Evolutionary conservation across 1,139 yeast genomes (phyloP).

Genomic region (Yamadazyma triangularis): DNA sequence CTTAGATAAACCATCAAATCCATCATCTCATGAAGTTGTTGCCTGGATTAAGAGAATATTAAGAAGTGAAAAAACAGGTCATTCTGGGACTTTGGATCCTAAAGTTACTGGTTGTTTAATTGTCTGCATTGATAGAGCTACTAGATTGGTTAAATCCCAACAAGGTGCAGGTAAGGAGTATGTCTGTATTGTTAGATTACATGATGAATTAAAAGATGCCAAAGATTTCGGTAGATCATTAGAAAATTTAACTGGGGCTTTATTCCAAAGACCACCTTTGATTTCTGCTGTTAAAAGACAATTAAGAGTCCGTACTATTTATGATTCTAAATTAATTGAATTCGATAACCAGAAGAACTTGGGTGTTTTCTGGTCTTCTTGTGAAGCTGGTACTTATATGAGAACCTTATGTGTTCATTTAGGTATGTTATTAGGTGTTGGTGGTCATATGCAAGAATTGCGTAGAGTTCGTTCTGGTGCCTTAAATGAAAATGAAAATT

Average conservation of each 20-base stretch:
- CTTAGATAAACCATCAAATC: constrained; percentile 96
- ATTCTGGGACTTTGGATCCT: constrained; percentile 98
- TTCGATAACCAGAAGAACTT: constrained; percentile 95
- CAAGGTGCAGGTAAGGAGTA: constrained; percentile 99
- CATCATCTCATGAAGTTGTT: constrained; percentile 97
- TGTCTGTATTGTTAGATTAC: constrained; percentile 94
- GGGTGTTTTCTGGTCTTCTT: constrained; percentile 98
- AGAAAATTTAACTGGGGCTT: constrained; percentile 96
- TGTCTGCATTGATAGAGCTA: constrained; percentile 97
- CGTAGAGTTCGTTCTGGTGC: constrained; percentile 99
- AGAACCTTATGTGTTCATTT: constrained; percentile 97
- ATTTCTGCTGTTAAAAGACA: constrained; percentile 99
- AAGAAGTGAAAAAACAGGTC: constrained; percentile 96
- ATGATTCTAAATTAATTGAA: constrained; percentile 92
- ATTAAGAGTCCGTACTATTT: constrained; percentile 95
- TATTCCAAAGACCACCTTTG: constrained; percentile 98
- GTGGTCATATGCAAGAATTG: constrained; percentile 99
- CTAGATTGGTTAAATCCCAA: constrained; percentile 95
- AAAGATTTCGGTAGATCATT: constrained; percentile 84
- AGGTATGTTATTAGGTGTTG: constrained; percentile 97
- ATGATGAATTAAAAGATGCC: constrained; percentile 86
- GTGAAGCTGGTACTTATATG: constrained; percentile 99
- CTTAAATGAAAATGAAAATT: constrained; percentile 78
- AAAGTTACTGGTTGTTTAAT: constrained; percentile 97
- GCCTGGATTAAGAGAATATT: constrained; percentile 98